Evolutionary conservation across 148 eudicot species (phyloP).

Genomic region (Rhododendron vialii): DNA sequence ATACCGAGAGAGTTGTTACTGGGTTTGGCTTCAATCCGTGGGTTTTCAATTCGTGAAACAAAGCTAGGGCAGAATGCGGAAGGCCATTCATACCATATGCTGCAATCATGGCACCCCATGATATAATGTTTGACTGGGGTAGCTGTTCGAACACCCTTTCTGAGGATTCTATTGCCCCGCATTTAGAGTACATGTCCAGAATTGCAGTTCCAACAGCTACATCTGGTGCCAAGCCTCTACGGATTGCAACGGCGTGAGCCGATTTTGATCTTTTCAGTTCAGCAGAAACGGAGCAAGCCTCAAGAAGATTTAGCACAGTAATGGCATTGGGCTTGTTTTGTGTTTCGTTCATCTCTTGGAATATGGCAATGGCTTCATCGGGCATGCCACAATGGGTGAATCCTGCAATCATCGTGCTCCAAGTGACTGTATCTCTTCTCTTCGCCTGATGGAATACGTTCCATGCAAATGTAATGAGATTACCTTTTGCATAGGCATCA

Average conservation of each 20-base stretch:
- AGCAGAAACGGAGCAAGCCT: slow-evolving; percentile 63
- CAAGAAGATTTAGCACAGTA: slow-evolving; percentile 57
- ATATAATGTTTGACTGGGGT: slow-evolving; percentile 41
- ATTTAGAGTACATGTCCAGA: slow-evolving; percentile 70
- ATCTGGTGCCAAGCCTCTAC: slow-evolving; percentile 44
- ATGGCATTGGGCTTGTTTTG: slow-evolving; percentile 36
- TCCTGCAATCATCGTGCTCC: slow-evolving; percentile 87
- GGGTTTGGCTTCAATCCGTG: slow-evolving; percentile 59
- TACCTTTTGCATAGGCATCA: slow-evolving; percentile 72
- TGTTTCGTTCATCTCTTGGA: slow-evolving; percentile 34
- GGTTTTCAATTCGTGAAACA: slow-evolving; percentile 42
- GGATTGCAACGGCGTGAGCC: slow-evolving; percentile 64
- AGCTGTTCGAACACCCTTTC: slow-evolving; percentile 56
- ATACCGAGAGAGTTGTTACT: slow-evolving; percentile 58
- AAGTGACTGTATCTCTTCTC: slow-evolving; percentile 48
- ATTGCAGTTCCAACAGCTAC: slow-evolving; percentile 72
- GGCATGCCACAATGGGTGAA: slow-evolving; percentile 76
- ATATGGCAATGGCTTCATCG: slow-evolving; percentile 51
- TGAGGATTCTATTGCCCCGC: slow-evolving; percentile 64
- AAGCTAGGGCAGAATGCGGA: slow-evolving; percentile 47
- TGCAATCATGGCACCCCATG: slow-evolving; percentile 76
- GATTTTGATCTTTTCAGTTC: slow-evolving; percentile 53
- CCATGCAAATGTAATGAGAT: slow-evolving; percentile 44
- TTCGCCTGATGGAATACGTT: slow-evolving; percentile 36
- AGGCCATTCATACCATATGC: slow-evolving; percentile 79